Evolutionary conservation across 192 early-diverging fungal species (phyloP).

Genomic region (Coemansia sp.): DNA sequence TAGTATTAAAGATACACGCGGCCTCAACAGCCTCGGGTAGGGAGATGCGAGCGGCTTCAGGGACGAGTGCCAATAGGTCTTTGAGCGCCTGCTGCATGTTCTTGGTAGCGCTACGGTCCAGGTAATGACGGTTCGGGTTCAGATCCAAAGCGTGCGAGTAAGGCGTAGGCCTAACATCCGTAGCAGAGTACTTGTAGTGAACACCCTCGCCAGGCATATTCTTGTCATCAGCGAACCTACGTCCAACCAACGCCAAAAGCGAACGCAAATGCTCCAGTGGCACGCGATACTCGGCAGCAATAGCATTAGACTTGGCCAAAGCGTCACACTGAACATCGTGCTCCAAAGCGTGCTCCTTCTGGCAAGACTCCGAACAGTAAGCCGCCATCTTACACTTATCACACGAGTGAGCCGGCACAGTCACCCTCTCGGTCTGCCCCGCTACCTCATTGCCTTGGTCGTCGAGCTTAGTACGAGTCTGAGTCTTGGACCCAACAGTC

Average conservation of each 20-base stretch:
- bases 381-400: conserved; percentile 57
- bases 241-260: conserved; percentile 50
- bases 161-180: conserved; percentile 25
- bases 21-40: conserved; percentile 59
- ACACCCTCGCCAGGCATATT: not conserved
- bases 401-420: conserved; percentile 37
- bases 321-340: conserved; percentile 55
- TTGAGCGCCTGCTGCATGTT: conserved; percentile 44
- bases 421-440: conserved; percentile 34
- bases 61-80: conserved; percentile 49
- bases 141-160: conserved; percentile 42
- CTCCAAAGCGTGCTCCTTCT: conserved; percentile 38
- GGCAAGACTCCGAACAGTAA: conserved; percentile 66
- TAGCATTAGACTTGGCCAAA: conserved; percentile 41
- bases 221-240: conserved; percentile 30
- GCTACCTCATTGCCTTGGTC: conserved; percentile 40
- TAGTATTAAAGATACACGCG: conserved; percentile 68
- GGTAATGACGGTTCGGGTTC: conserved; percentile 57
- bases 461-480: conserved; percentile 51
- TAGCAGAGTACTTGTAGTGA: conserved; percentile 17
- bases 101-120: conserved; percentile 45
- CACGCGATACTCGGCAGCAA: conserved; percentile 21
- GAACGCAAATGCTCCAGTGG: conserved; percentile 39
- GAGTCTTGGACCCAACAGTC: conserved; percentile 41
- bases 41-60: conserved; percentile 35